phyloP scores from a whole-genome alignment of 495 filamentous ascomycete genomes.

The Aspergillus avenaceus region DNA sequence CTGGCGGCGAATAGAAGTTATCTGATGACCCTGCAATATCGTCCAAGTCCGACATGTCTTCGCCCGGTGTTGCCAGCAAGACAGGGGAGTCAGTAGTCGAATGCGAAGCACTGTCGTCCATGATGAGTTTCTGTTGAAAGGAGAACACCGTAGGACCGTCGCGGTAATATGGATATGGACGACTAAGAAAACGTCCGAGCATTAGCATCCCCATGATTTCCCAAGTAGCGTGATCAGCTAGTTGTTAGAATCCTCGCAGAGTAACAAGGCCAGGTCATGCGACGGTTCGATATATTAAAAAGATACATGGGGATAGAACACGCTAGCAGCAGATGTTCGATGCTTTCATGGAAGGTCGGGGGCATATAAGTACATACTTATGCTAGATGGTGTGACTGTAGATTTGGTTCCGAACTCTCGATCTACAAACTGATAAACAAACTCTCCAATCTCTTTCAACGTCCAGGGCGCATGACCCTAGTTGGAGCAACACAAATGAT shows the following conservation, averaged over 20 bases:
- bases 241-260: not conserved
- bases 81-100: conserved; percentile 22
- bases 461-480: conserved; percentile 13
- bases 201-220: conserved; percentile 43
- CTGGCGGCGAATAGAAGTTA: conserved; percentile 31
- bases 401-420: not conserved
- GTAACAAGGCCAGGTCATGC: not conserved
- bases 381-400: not conserved
- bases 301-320: not conserved
- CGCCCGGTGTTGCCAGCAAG: conserved; percentile 21
- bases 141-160: conserved; percentile 41
- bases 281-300: not conserved
- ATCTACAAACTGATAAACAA: conserved; percentile 1
- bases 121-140: conserved; percentile 43
- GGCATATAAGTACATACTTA: not conserved
- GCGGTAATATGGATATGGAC: conserved; percentile 32
- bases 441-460: conserved; percentile 14
- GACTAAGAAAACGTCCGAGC: conserved; percentile 40
- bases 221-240: not conserved
- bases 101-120: conserved; percentile 30
- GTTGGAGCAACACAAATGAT: not conserved
- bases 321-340: not conserved
- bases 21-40: conserved; percentile 13
- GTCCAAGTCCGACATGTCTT: conserved; percentile 27
- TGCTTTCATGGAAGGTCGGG: not conserved